Evolutionary conservation across 352 stramenopile genomes (phyloP).

Genomic region (Aphanomyces stellatus): DNA sequence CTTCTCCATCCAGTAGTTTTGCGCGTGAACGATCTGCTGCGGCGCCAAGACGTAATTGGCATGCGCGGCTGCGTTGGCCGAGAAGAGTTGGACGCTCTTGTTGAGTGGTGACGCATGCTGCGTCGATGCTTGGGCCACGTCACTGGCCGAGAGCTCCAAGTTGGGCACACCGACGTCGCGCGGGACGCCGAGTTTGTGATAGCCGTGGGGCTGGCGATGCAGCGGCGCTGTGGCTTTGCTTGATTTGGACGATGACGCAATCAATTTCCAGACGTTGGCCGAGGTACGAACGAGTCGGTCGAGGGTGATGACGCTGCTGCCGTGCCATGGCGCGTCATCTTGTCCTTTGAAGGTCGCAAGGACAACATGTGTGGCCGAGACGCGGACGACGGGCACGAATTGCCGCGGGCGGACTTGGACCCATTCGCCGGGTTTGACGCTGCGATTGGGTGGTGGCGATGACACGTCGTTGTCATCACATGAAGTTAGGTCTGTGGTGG

Average conservation of each 20-base stretch:
- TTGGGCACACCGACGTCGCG: constrained; percentile 37
- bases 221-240: neutral
- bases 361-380: constrained; percentile 32
- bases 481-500: neutral
- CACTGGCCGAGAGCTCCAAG: constrained; percentile 27
- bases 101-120: neutral
- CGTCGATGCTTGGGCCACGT: neutral
- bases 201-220: constrained; percentile 1
- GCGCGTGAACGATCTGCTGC: constrained; percentile 32
- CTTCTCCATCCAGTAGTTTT: constrained; percentile 46
- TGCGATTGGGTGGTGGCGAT: neutral
- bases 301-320: neutral
- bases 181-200: constrained; percentile 3
- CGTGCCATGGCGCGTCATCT: neutral
- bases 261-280: constrained; percentile 8
- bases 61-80: constrained; percentile 46
- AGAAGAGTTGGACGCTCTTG: constrained; percentile 39
- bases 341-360: constrained; percentile 9
- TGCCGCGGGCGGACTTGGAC: constrained; percentile 37
- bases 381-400: constrained; percentile 36
- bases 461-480: no score
- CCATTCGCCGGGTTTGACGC: constrained; percentile 35
- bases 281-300: neutral
- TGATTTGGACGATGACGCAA: neutral
- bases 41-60: constrained; percentile 62